phyloP scores from a whole-genome alignment of 1,139 yeast species.

The Blastobotrys arbuscula region DNA sequence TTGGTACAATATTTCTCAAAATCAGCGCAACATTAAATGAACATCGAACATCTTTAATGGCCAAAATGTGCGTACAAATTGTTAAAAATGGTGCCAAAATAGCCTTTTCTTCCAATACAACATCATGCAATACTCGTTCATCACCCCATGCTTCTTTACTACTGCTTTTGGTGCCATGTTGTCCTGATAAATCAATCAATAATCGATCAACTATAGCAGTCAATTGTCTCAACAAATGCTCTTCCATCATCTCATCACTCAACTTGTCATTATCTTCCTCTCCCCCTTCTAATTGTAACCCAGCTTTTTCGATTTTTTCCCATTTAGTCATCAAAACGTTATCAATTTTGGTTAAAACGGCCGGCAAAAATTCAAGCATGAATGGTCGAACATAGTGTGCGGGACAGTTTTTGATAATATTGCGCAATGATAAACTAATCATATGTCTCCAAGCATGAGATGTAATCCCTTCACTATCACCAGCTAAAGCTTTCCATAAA shows the following conservation, averaged over 20 bases:
- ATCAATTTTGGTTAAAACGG: slow-evolving; percentile 67
- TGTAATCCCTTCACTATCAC: slow-evolving; percentile 80
- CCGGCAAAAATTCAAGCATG: slow-evolving; percentile 73
- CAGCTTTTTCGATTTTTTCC: slow-evolving; percentile 64
- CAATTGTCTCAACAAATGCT: slow-evolving; percentile 83
- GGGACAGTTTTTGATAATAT: slow-evolving; percentile 86
- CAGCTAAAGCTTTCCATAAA: slow-evolving; percentile 83
- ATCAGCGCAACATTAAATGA: slow-evolving; percentile 84
- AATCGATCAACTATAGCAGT: slow-evolving; percentile 91
- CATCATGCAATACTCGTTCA: slow-evolving; percentile 10
- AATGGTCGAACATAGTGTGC: slow-evolving; percentile 58
- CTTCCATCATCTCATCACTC: slow-evolving; percentile 98
- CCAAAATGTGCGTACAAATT: slow-evolving; percentile 68
- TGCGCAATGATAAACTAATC: slow-evolving; percentile 82
- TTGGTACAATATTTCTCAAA: slow-evolving; percentile 63
- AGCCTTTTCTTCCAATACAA: slow-evolving; percentile 54
- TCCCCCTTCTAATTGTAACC: slow-evolving; percentile 59
- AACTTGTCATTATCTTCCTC: slow-evolving; percentile 56
- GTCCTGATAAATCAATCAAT: slow-evolving; percentile 84
- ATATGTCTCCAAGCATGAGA: slow-evolving; percentile 97
- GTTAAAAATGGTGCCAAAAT: slow-evolving; percentile 76
- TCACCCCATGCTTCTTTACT: slow-evolving; percentile 14
- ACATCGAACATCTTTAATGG: slow-evolving; percentile 85
- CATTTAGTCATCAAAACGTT: slow-evolving; percentile 64
- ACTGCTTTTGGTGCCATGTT: slow-evolving; percentile 32